Evolutionary conservation across 768 basidiomycete genomes (phyloP).

Genomic region (Auricularia cornea): DNA sequence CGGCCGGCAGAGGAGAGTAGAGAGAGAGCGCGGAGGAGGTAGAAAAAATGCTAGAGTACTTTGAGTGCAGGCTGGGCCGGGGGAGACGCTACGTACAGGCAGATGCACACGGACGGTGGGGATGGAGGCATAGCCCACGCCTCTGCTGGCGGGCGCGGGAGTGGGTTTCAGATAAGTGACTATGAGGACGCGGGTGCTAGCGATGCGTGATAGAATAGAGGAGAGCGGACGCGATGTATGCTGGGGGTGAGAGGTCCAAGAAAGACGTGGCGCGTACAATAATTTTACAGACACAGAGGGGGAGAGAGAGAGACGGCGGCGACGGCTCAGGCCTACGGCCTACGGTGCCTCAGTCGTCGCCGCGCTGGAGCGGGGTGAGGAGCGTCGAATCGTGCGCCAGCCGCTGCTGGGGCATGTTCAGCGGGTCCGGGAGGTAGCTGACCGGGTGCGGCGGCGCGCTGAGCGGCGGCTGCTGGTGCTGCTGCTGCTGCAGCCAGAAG

Average conservation of each 20-base stretch:
- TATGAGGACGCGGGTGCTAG: too few relatives aligned
- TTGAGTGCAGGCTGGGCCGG: neutral
- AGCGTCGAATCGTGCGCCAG: constrained; percentile 60
- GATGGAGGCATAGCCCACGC: neutral
- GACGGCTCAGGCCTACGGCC: neutral
- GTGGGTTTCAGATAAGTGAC: neutral
- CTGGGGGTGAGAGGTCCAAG: neutral
- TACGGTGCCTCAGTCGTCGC: neutral
- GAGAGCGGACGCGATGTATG: neutral
- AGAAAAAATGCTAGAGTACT: neutral
- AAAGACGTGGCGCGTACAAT: neutral
- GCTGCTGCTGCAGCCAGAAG: neutral
- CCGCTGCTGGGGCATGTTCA: neutral
- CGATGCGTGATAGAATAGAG: neutral
- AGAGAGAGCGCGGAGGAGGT: neutral
- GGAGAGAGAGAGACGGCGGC: neutral
- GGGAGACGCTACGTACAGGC: neutral
- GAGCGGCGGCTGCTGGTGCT: neutral
- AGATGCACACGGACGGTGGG: neutral
- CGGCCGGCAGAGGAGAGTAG: neutral
- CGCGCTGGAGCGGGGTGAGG: constrained; percentile 41
- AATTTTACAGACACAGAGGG: neutral
- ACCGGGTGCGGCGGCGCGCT: neutral
- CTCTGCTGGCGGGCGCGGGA: neutral
- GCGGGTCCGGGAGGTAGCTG: neutral